phyloP scores from a whole-genome alignment of 2,329 filamentous ascomycete species.

The Sclerotinia trifoliorum region DNA sequence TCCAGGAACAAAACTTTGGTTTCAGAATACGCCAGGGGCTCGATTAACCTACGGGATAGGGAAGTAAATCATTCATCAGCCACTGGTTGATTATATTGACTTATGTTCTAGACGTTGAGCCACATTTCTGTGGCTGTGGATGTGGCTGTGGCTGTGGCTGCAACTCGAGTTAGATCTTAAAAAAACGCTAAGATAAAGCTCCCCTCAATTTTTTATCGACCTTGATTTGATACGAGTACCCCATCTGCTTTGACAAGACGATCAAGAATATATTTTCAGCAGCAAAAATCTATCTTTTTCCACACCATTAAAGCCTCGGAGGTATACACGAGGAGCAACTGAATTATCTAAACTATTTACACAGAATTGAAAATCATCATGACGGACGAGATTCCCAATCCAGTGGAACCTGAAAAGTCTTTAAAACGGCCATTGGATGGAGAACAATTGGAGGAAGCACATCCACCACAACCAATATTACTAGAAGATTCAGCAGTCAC shows the following conservation, averaged over 20 bases:
- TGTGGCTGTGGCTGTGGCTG: neutral
- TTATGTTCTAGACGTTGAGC: neutral
- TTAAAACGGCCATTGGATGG: constrained; percentile 34
- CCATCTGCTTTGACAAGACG: neutral
- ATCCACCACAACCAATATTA: constrained; percentile 31
- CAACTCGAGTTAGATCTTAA: neutral
- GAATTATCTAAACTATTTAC: too few species aligned
- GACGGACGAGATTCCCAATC: constrained; percentile 28
- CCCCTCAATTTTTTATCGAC: constrained; percentile 19
- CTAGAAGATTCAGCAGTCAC: constrained; percentile 37
- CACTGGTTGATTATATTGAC: neutral
- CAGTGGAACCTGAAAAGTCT: constrained; percentile 30
- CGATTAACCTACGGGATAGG: neutral
- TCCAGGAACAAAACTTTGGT: constrained; percentile 8
- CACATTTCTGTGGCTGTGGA: neutral
- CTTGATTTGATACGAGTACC: neutral
- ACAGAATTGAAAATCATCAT: constrained; percentile 24
- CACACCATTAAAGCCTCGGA: neutral
- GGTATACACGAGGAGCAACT: neutral
- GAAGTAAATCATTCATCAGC: neutral
- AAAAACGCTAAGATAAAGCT: constrained; percentile 35
- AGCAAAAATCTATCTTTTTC: neutral
- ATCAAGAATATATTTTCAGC: constrained; percentile 7
- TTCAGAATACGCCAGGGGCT: constrained; percentile 6
- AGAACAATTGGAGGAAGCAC: constrained; percentile 28